Evolutionary conservation across 805 yeast genomes (phyloP).

Genomic region (Wickerhamiella musiphila): DNA sequence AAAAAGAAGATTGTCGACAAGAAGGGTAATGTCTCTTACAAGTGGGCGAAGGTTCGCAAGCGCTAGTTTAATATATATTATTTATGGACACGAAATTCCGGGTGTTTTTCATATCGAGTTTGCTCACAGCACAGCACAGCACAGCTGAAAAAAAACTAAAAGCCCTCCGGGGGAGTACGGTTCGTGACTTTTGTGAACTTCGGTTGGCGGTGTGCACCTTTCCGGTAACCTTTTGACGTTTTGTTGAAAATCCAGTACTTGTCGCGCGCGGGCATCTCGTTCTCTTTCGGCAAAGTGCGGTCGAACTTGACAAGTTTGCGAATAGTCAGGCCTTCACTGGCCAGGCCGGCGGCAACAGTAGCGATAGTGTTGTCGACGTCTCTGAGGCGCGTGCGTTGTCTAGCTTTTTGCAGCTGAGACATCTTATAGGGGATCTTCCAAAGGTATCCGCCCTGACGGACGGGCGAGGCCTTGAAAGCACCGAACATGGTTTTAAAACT

Average conservation of each 20-base stretch:
- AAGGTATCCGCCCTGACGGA: conserved; percentile 52
- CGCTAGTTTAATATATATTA: conserved; percentile 10
- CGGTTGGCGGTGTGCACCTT: conserved; percentile 61
- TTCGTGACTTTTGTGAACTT: conserved; percentile 79
- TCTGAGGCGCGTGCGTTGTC: conserved; percentile 72
- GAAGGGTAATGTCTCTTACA: conserved; percentile 53
- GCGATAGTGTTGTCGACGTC: conserved; percentile 66
- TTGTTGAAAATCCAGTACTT: conserved; percentile 77
- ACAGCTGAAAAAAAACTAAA: conserved; percentile 20
- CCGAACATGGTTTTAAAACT: conserved; percentile 39
- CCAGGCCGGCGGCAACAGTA: conserved; percentile 36
- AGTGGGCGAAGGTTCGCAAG: conserved; percentile 55
- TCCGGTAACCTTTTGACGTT: conserved; percentile 63
- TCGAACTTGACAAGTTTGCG: conserved; percentile 24
- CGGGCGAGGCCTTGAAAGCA: conserved; percentile 44
- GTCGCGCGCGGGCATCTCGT: conserved; percentile 63
- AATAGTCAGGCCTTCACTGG: conserved; percentile 20
- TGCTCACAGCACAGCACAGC: background rate
- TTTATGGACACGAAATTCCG: background rate
- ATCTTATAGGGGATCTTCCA: conserved; percentile 70
- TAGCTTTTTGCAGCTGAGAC: conserved; percentile 61
- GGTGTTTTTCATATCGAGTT: conserved; percentile 1
- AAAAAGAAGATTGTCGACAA: conserved; percentile 55
- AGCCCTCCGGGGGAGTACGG: conserved; percentile 63
- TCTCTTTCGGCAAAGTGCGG: conserved; percentile 52